Conservation (phyloP, 768 basidiomycete genomes). For the Pisolithus tinctorius region DNA sequence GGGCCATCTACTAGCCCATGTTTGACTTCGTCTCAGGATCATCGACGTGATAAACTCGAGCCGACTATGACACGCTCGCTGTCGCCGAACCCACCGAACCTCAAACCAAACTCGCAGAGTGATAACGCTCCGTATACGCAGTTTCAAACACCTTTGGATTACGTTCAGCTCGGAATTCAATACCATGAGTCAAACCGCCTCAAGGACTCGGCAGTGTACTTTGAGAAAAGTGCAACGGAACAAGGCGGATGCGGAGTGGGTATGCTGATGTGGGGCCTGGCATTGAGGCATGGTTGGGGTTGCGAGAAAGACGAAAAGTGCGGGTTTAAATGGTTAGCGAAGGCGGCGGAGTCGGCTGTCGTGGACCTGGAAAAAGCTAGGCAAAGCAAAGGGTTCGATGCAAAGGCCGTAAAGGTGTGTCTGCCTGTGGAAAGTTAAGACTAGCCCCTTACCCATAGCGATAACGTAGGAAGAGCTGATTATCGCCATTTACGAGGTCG, state of each 20-base stretch:
- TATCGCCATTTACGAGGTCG: conserved; percentile 87
- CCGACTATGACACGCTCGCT: conserved; percentile 36
- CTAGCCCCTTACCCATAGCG: not conserved
- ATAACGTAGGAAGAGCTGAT: conserved; percentile 63
- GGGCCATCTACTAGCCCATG: conserved; percentile 42
- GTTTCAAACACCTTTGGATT: conserved; percentile 51
- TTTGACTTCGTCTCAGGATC: conserved; percentile 57
- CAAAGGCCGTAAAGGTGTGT: conserved; percentile 46
- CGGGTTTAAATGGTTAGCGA: conserved; percentile 78
- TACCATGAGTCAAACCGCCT: conserved; percentile 72
- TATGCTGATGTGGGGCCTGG: conserved; percentile 89
- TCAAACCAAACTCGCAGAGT: conserved; percentile 6
- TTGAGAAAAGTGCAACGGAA: conserved; percentile 69
- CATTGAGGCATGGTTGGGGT: conserved; percentile 87
- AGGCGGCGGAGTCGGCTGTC: conserved; percentile 77
- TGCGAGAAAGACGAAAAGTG: conserved; percentile 68
- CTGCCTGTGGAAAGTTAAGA: not conserved
- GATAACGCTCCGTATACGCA: conserved; percentile 15
- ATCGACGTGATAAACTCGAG: conserved; percentile 42
- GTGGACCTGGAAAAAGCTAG: conserved; percentile 64
- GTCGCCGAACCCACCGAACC: conserved; percentile 9
- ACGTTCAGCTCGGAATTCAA: conserved; percentile 68
- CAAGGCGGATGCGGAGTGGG: conserved; percentile 81
- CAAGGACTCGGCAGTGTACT: conserved; percentile 59
- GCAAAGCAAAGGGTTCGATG: conserved; percentile 39